Base-by-base conservation (phyloP, 2,329 filamentous ascomycete genomes). In the Scleromitrula shiraiana region DNA sequence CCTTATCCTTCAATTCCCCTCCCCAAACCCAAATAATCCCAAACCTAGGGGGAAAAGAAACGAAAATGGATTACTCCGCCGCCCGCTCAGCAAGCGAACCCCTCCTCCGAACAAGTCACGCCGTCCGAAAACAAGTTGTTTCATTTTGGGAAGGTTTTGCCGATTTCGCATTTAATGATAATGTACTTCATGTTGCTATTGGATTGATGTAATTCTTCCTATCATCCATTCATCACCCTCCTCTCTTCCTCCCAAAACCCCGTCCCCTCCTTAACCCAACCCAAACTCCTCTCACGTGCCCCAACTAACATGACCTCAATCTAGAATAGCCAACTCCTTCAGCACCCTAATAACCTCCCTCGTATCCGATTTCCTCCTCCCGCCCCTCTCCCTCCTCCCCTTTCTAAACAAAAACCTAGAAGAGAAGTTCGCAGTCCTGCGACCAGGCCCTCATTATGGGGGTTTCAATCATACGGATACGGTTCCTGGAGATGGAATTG, bases 111-210 rank as follows among this genome's bases (percentile, higher is more conserved):
- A 56, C 53, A 3, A 56, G 54, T 1, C 54, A 59, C 7, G 53
- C 54, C 26, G 58, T 58, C 17, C 46, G 48, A 3, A 52, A 46
- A 22, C 41, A 52, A 64, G 69, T 46, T 4, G 68, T 67, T 45
- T 73, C 76, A 20, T 67, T 70, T 49, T 81, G 77, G 70, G 68
- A 76, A 27, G 80, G 80, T 32, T 88, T 88, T 62, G 64, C 81
- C 56, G 82, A 86, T 62, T 88, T 88, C 64, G 83, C 82, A 0
- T 76, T 86, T 46, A 78, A 83, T 54, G 83, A 85, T 50, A 87
- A 88, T 57, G 83, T 88, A 40, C 72, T 88, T 22, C 80, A 88
- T 64, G 83, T 88, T 50, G 84, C 84, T 14, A 80, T 88, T 56
- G 84, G 83, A 56, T 68, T 88, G 54, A 88, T 88, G 82, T 85